A percentile compares a stretch with the other conserved stretches of the same genome.
These are phyloP conservation scores for Gymnopilus junonius DNA, from an alignment of 768 basidiomycete species.

Conservation along the genomic window DNA sequence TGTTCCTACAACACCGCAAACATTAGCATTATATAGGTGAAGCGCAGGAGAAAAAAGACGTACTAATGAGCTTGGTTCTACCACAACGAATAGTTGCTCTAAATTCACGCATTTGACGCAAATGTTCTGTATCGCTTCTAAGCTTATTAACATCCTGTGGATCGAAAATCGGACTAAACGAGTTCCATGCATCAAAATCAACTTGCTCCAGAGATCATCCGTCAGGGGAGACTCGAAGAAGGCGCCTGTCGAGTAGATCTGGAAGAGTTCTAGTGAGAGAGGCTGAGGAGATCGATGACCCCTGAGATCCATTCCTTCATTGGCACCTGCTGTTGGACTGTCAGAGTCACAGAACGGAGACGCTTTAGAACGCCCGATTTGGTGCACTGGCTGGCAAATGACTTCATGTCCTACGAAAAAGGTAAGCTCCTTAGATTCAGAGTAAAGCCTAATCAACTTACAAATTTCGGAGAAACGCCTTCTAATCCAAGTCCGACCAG, in stretches of 20 bases:
- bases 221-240: conserved; percentile 43
- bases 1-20: conserved; percentile 34
- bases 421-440: neutral
- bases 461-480: conserved; percentile 63
- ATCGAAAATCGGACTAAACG: conserved; percentile 63
- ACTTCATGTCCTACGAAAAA: conserved; percentile 52
- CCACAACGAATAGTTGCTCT: conserved; percentile 67
- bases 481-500: conserved; percentile 64
- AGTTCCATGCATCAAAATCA: conserved; percentile 54
- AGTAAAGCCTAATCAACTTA: conserved; percentile 29
- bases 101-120: conserved; percentile 58
- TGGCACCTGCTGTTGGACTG: conserved; percentile 42
- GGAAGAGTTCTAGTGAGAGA: conserved; percentile 59
- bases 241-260: conserved; percentile 59
- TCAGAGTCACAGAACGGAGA: conserved; percentile 63
- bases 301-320: conserved; percentile 49
- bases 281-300: conserved; percentile 45
- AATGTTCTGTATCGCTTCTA: conserved; percentile 53
- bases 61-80: conserved; percentile 53
- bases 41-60: conserved; percentile 10
- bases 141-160: conserved; percentile 62
- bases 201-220: conserved; percentile 52
- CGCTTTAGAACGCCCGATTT: conserved; percentile 39
- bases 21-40: neutral
- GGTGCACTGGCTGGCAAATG: conserved; percentile 45